phyloP scores from a whole-genome alignment of 495 filamentous ascomycete species.

The Penicillium macrosclerotiorum region DNA sequence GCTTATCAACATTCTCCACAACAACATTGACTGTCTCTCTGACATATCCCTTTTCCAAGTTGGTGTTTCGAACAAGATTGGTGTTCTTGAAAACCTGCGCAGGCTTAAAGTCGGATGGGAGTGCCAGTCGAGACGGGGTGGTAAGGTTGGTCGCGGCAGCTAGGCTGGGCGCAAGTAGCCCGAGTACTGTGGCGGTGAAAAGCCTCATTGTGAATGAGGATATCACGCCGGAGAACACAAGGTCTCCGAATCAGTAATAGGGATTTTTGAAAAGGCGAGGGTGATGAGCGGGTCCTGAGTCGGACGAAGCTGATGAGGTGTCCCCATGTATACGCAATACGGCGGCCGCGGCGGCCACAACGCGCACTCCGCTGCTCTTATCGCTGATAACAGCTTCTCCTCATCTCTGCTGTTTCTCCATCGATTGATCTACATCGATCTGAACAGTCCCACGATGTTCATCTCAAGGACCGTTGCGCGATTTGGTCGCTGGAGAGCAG shows the following conservation, averaged over 20 bases:
- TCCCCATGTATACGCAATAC: constrained; percentile 40
- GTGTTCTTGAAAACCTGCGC: constrained; percentile 87
- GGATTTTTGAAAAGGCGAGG: constrained; percentile 13
- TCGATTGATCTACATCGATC: constrained; percentile 3
- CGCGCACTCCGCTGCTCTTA: constrained; percentile 32
- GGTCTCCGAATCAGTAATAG: constrained; percentile 27
- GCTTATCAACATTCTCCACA: constrained; percentile 78
- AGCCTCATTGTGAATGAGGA: constrained; percentile 42
- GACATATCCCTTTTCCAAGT: constrained; percentile 86
- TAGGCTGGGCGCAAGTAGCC: constrained; percentile 38
- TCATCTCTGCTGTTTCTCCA: constrained; percentile 18
- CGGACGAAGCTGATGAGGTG: constrained; percentile 44
- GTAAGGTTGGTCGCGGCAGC: constrained; percentile 31
- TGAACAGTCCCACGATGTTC: constrained; percentile 25
- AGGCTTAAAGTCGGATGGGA: constrained; percentile 75
- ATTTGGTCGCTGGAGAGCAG: constrained; percentile 13
- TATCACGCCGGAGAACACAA: constrained; percentile 29
- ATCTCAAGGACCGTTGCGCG: constrained; percentile 27
- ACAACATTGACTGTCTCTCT: constrained; percentile 90
- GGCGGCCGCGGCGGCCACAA: constrained; percentile 37
- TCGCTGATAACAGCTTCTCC: constrained; percentile 33
- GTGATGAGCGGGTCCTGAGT: constrained; percentile 13
- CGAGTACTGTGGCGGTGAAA: constrained; percentile 41
- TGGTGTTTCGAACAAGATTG: constrained; percentile 86
- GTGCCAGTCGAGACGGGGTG: constrained; percentile 41